These are phyloP conservation scores for Abortiporus biennis DNA, from an alignment of 1,284 basidiomycete genomes.

Conservation along the genomic window DNA sequence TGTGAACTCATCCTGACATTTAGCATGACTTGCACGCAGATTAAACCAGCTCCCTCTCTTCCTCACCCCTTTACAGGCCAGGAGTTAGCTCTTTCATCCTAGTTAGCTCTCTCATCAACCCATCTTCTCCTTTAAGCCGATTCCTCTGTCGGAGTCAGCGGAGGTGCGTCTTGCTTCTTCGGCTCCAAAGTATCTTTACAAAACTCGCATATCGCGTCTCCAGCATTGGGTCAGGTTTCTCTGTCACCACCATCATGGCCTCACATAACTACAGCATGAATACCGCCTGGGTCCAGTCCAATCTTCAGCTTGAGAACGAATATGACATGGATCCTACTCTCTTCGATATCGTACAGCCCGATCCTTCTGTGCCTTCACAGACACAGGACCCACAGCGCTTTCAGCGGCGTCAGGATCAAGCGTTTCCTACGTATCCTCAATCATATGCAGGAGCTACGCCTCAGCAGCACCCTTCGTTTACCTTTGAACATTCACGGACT, in stretches of 20 bases:
- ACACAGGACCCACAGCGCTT: conserved; percentile 5
- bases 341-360: conserved; percentile 17
- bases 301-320: conserved; percentile 24
- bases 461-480: conserved; percentile 9
- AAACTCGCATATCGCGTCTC: too few relatives aligned
- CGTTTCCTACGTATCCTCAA: background rate
- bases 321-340: conserved; percentile 19
- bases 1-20: too few relatives aligned
- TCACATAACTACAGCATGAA: conserved; percentile 27
- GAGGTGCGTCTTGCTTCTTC: background rate
- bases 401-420: background rate
- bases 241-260: background rate
- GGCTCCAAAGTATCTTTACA: background rate
- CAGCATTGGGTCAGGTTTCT: too few relatives aligned
- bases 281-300: conserved; percentile 17
- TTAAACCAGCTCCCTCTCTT: too few relatives aligned
- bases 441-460: background rate
- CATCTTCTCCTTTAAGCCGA: too few relatives aligned
- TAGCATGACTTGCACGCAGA: too few relatives aligned
- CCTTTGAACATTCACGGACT: conserved; percentile 5
- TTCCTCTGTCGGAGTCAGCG: too few relatives aligned
- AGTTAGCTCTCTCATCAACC: too few relatives aligned
- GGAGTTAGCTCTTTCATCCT: too few relatives aligned
- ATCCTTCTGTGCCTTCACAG: conserved; percentile 8
- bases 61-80: too few relatives aligned